Evolutionary conservation across 1,284 basidiomycete species (phyloP).

Genomic region (Ustilago xerochloae): DNA sequence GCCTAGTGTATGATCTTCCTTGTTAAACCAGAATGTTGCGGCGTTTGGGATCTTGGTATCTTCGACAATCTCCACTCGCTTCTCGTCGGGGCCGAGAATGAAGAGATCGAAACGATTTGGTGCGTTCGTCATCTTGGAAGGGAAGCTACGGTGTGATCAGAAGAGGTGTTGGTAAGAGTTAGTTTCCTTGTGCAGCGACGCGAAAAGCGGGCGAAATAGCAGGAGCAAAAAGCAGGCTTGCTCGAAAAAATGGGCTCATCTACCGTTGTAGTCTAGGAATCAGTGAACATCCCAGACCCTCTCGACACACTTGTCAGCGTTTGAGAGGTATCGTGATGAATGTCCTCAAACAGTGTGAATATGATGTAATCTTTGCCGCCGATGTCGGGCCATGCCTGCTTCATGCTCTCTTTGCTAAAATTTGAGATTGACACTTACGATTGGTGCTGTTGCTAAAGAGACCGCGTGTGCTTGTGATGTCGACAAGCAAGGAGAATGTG

Average conservation of each 20-base stretch:
- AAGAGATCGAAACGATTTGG: slow-evolving; percentile 91
- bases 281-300: slow-evolving; percentile 43
- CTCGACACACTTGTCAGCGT: slow-evolving; percentile 59
- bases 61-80: slow-evolving; percentile 87
- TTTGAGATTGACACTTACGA: neutral
- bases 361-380: slow-evolving; percentile 60
- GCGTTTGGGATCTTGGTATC: slow-evolving; percentile 98
- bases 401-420: neutral
- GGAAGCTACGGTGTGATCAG: neutral
- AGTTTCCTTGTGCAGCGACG: neutral
- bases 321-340: slow-evolving; percentile 37
- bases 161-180: slow-evolving; percentile 4
- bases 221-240: neutral
- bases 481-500: neutral
- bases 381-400: neutral
- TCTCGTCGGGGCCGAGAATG: slow-evolving; percentile 91
- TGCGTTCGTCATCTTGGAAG: slow-evolving; percentile 74
- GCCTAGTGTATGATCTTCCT: slow-evolving; percentile 96
- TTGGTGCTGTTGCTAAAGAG: too few relatives aligned
- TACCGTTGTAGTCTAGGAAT: slow-evolving; percentile 68
- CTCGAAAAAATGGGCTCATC: slow-evolving; percentile 52
- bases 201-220: neutral
- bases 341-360: slow-evolving; percentile 65
- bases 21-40: slow-evolving; percentile 89
- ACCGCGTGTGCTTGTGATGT: too few relatives aligned